Evolutionary conservation across 1,284 basidiomycete species (phyloP), one percentile per base, ranked within the genome.

Genomic region (Cutaneotrichosporon sp.): DNA sequence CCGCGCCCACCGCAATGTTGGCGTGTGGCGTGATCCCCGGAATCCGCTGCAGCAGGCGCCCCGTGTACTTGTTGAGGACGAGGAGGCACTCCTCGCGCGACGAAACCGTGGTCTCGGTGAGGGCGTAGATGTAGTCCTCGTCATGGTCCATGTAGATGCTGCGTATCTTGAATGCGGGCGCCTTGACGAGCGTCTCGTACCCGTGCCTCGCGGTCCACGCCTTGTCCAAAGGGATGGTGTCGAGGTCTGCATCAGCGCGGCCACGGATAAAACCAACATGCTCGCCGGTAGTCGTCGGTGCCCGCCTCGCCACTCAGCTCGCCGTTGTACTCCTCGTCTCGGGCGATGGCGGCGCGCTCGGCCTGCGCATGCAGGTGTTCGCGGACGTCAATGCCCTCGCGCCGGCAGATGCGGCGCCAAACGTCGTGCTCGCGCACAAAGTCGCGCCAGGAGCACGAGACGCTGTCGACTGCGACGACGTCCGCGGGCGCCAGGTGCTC

Each of bases 371-470:
- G 55, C n/a, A 16, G 25, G 52, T 63, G 38, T 14, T 51, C 36
- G 4, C 20, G 45, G 22, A 67, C 57, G 33, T 72, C 64, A 13
- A 72, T 58, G 16, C 69, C 72, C 4, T 57, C 42, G 0, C 34
- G 24, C 31, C 58, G 55, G 6, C 68, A 69, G 47, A 54, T 53
- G 1, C 51, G 24, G 18, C 60, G 31, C 66, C 68, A 75, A 2
- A 75, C 54, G 3, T 51, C 63, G 22, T 64, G 27, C 36, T 70
- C 61, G 2, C 22, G 42, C 8, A 70, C 56, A 31, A 71, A 24
- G 4, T 34, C 34, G 10, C 67, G 59, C 73, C 74, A 76, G 53
- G 56, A 22, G 22, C 36, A 43, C 10, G 38, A 67, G 45, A 75
- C 67, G 14, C 25, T 34, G 7, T 64, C 52, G 57, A 64, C 54